These are phyloP conservation scores for Gossypium rotundifolium DNA, from an alignment of 345 rosid genomes.

Conservation along the genomic window DNA sequence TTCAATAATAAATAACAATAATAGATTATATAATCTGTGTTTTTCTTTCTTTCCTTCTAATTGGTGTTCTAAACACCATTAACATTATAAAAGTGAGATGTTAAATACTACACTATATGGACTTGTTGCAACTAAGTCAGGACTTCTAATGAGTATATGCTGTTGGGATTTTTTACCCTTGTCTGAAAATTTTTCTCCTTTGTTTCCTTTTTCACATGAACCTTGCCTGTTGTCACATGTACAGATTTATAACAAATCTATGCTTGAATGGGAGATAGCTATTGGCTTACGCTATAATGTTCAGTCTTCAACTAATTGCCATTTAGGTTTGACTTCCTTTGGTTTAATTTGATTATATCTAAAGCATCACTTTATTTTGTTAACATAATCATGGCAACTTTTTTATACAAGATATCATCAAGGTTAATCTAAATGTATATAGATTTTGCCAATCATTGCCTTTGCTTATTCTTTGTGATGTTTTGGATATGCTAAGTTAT, in stretches of 20 bases:
- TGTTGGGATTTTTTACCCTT: not conserved
- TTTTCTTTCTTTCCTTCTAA: not conserved
- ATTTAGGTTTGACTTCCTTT: not conserved
- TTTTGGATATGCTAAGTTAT: not conserved
- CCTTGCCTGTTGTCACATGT: slow-evolving; percentile 73
- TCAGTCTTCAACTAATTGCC: slow-evolving; percentile 8
- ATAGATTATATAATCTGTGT: too few relatives aligned
- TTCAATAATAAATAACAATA: too few relatives aligned
- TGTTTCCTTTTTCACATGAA: slow-evolving; percentile 46
- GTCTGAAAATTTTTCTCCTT: too few relatives aligned
- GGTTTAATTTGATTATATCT: slow-evolving; percentile 1
- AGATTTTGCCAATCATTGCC: not conserved
- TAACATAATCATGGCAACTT: not conserved
- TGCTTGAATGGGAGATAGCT: slow-evolving; percentile 82
- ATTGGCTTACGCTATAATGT: slow-evolving; percentile 83
- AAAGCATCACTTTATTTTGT: not conserved
- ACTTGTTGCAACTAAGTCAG: not conserved
- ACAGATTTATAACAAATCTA: slow-evolving; percentile 75
- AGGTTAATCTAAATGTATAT: not conserved
- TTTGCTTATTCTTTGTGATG: not conserved
- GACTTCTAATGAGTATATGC: not conserved
- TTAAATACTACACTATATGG: not conserved
- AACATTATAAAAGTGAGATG: not conserved
- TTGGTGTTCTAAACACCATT: not conserved
- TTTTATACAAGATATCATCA: not conserved